phyloP scores from a whole-genome alignment of 192 early-diverging fungal genomes.

The Thamnidium elegans region DNA sequence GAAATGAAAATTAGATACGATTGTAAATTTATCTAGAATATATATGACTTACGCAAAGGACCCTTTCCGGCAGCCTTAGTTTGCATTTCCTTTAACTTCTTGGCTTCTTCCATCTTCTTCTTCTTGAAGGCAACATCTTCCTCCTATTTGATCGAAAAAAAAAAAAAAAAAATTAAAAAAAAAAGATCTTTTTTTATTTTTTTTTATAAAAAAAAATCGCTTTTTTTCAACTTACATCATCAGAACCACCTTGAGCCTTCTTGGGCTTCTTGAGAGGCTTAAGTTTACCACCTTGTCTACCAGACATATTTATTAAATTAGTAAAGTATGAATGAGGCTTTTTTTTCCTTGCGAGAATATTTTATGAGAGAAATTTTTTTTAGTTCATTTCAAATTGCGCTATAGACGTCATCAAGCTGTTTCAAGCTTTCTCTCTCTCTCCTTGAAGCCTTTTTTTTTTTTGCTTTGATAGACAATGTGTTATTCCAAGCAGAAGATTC shows the following conservation, averaged over 20 bases:
- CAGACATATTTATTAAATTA: constrained; percentile 43
- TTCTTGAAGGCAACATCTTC: constrained; percentile 76
- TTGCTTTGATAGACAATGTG: too few relatives aligned
- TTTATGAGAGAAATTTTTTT: too few relatives aligned
- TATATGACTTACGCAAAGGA: constrained; percentile 50
- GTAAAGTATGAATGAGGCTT: constrained; percentile 11
- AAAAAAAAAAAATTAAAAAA: neutral
- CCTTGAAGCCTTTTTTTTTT: too few relatives aligned
- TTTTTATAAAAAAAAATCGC: neutral
- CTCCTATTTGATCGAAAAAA: constrained; percentile 21
- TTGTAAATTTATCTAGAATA: neutral
- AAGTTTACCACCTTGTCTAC: constrained; percentile 76
- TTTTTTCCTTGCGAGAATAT: neutral
- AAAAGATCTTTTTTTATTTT: neutral
- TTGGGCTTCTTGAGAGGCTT: constrained; percentile 89
- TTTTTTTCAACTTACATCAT: constrained; percentile 33
- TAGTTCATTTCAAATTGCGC: too few relatives aligned
- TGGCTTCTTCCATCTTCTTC: constrained; percentile 75
- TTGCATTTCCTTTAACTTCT: constrained; percentile 75
- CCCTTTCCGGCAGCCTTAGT: constrained; percentile 64
- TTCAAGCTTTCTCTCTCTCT: too few relatives aligned
- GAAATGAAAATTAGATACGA: constrained; percentile 9
- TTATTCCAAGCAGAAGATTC: too few relatives aligned
- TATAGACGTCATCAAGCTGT: too few relatives aligned
- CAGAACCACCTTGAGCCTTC: constrained; percentile 67